Evolutionary conservation across 202 grass and related monocot genomes (phyloP).

Genomic region (Schoenoplectus triqueter): DNA sequence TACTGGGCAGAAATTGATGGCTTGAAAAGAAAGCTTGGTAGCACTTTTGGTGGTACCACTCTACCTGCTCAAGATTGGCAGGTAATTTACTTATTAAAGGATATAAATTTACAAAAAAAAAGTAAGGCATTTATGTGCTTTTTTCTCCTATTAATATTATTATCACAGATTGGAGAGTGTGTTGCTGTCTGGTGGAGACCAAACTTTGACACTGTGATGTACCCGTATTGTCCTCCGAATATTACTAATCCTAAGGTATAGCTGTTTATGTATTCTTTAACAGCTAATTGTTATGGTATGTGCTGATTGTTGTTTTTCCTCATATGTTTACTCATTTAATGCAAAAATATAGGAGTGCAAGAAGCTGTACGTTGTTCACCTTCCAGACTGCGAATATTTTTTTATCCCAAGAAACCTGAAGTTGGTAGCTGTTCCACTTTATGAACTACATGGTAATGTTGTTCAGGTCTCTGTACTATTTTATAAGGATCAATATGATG

Average conservation of each 20-base stretch:
- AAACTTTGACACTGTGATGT: conserved; percentile 97
- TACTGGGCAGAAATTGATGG: conserved; percentile 83
- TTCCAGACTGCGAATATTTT: conserved; percentile 90
- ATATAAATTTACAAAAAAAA: background rate
- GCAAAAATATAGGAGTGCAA: conserved; percentile 81
- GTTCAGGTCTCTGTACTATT: conserved; percentile 61
- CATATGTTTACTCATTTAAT: background rate
- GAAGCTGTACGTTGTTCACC: conserved; percentile 95
- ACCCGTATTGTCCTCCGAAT: conserved; percentile 98
- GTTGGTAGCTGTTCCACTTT: conserved; percentile 89
- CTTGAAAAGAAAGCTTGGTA: conserved; percentile 86
- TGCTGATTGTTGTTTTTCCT: background rate
- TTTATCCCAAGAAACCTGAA: conserved; percentile 92
- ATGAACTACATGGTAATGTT: conserved; percentile 79
- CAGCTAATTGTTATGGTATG: conserved; percentile 26
- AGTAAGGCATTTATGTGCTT: conserved; percentile 1
- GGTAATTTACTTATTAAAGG: conserved; percentile 46
- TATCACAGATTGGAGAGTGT: conserved; percentile 80
- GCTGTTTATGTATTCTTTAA: conserved; percentile 36
- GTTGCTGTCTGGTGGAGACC: conserved; percentile 99
- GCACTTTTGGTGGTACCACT: conserved; percentile 87
- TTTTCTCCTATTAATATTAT: too few relatives aligned
- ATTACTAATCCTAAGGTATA: conserved; percentile 92
- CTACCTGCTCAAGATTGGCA: conserved; percentile 90
- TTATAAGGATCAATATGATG: background rate